Conservation (phyloP, 2,329 filamentous ascomycete species). For the Aspergillus fructus region DNA sequence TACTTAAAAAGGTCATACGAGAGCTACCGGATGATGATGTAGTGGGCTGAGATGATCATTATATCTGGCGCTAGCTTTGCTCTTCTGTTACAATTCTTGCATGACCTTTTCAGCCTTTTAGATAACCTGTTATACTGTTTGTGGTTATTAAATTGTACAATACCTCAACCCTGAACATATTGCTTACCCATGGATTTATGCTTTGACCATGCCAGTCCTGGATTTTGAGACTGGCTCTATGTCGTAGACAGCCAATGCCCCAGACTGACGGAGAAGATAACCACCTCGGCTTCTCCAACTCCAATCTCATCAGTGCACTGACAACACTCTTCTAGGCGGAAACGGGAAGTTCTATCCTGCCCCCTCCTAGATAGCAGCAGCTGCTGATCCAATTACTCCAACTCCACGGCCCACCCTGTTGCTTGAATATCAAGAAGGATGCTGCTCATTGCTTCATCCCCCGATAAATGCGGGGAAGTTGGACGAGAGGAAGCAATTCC, state of each 20-base stretch:
- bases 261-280: background rate
- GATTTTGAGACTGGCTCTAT: background rate
- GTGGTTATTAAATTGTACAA: constrained; percentile 23
- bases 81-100: background rate
- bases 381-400: background rate
- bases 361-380: too few relatives aligned
- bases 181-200: too few relatives aligned
- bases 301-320: background rate
- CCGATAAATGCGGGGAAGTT: constrained; percentile 2
- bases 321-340: background rate
- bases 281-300: constrained; percentile 1
- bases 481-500: background rate
- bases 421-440: background rate
- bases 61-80: background rate
- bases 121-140: background rate
- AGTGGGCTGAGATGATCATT: constrained; percentile 23
- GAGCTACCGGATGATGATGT: constrained; percentile 64
- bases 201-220: too few relatives aligned
- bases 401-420: background rate
- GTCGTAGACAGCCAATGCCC: too few relatives aligned
- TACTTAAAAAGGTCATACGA: constrained; percentile 73
- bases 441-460: background rate
- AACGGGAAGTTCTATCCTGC: background rate
- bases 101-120: background rate
- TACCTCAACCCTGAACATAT: constrained; percentile 20